Conservation (phyloP, 2,329 filamentous ascomycete species). For the Fusarium verrucosum region DNA sequence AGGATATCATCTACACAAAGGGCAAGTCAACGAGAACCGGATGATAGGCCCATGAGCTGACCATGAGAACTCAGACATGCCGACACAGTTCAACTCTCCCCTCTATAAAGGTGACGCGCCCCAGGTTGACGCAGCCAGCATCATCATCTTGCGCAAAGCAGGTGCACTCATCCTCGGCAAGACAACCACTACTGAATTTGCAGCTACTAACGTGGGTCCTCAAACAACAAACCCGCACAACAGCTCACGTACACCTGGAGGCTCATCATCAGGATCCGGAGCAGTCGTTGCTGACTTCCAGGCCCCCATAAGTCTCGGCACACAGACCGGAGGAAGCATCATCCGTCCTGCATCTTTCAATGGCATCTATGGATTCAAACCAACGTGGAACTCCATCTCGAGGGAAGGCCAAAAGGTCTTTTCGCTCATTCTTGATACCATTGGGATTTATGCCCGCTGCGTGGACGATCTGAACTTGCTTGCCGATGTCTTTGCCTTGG, state of each 20-base stretch:
- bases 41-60: rapidly evolving
- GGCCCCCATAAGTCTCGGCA: conserved; percentile 65
- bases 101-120: conserved; percentile 58
- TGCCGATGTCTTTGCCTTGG: conserved; percentile 59
- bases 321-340: conserved; percentile 69
- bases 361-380: conserved; percentile 53
- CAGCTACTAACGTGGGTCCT: conserved; percentile 59
- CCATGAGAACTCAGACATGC: conserved; percentile 55
- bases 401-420: conserved; percentile 16
- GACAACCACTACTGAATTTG: conserved; percentile 61
- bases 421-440: conserved; percentile 60
- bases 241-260: conserved; percentile 67
- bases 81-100: conserved; percentile 62
- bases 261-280: conserved; percentile 71
- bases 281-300: conserved; percentile 71
- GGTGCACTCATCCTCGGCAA: conserved; percentile 62
- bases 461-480: conserved; percentile 66
- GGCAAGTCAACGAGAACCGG: background rate
- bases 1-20: conserved; percentile 28
- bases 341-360: conserved; percentile 70
- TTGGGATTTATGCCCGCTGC: conserved; percentile 63
- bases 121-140: conserved; percentile 60
- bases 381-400: conserved; percentile 26
- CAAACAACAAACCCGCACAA: conserved; percentile 70
- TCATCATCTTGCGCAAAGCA: conserved; percentile 62